A percentile compares a stretch with the other conserved stretches of the same genome.
These are phyloP conservation scores for Boletus sp. DNA, from an alignment of 1,284 basidiomycete genomes.

Conservation along the genomic window DNA sequence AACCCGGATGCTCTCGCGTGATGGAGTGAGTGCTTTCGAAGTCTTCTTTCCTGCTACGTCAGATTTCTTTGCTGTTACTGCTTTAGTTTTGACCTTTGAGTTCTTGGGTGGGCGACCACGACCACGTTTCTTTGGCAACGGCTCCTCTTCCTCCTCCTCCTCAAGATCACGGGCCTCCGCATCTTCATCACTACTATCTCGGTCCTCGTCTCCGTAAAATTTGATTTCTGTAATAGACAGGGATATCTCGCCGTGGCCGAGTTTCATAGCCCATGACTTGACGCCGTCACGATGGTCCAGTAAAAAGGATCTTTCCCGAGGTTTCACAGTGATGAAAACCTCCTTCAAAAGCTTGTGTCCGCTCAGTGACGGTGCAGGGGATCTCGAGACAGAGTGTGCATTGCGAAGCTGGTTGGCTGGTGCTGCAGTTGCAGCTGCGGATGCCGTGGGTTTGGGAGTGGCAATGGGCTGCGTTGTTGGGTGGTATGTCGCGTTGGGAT, in stretches of 20 bases:
- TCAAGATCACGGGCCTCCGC: conserved; percentile 34
- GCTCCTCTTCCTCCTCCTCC: conserved; percentile 42
- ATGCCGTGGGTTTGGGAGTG: conserved; percentile 23
- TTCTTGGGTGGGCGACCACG: conserved; percentile 33
- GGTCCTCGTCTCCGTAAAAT: conserved; percentile 46
- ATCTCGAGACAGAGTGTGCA: conserved; percentile 37
- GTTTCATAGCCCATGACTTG: conserved; percentile 60
- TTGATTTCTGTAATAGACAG: conserved; percentile 50
- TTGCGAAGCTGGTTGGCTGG: conserved; percentile 21
- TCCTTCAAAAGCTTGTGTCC: conserved; percentile 46
- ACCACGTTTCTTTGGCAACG: conserved; percentile 36
- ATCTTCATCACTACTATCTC: conserved; percentile 48
- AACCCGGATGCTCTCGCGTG: conserved; percentile 47
- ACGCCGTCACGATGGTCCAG: conserved; percentile 63
- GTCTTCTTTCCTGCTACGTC: conserved; percentile 32
- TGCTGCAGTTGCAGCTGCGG: conserved; percentile 9
- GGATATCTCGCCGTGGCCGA: conserved; percentile 50
- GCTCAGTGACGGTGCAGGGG: conserved; percentile 43
- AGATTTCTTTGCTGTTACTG: conserved; percentile 20
- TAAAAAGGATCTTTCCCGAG: conserved; percentile 51
- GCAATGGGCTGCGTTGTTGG: conserved; percentile 27
- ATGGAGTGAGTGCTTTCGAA: conserved; percentile 33
- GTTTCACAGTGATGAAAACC: conserved; percentile 51
- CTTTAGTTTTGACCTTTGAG: conserved; percentile 35
- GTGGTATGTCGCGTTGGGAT: conserved; percentile 46